These are phyloP conservation scores for Rhizodiscina lignyota DNA, from an alignment of 495 filamentous ascomycete species.

Conservation along the genomic window DNA sequence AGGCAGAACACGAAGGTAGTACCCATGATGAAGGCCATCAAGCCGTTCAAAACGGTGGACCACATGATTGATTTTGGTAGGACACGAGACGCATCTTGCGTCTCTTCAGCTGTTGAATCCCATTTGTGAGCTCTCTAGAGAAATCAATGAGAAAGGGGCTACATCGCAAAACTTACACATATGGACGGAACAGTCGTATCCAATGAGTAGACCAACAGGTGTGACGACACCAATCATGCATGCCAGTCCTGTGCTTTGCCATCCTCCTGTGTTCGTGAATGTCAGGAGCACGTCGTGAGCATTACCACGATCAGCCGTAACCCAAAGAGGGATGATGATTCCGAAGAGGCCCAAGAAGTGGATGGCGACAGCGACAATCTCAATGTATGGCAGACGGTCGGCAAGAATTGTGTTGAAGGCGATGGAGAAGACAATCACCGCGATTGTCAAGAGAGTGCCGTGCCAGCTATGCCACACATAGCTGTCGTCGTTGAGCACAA, in stretches of 20 bases:
- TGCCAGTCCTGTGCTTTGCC: constrained; percentile 33
- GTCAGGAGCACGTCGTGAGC: constrained; percentile 33
- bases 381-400: constrained; percentile 35
- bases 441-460: constrained; percentile 40
- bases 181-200: constrained; percentile 7
- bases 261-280: constrained; percentile 38
- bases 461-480: constrained; percentile 39
- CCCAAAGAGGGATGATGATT: constrained; percentile 40
- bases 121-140: no score
- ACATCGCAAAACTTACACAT: no score
- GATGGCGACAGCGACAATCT: constrained; percentile 39
- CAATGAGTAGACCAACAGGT: constrained; percentile 27
- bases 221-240: constrained; percentile 38
- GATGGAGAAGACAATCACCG: constrained; percentile 30
- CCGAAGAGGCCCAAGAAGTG: constrained; percentile 47
- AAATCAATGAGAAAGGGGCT: no score
- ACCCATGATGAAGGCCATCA: constrained; percentile 13
- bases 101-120: no score
- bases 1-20: constrained; percentile 10
- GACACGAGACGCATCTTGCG: constrained; percentile 14
- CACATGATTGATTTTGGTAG: constrained; percentile 19
- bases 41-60: constrained; percentile 14
- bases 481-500: constrained; percentile 31
- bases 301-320: constrained; percentile 30
- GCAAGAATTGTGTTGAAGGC: constrained; percentile 40